These are phyloP conservation scores for Paspalum vaginatum DNA, from an alignment of 176 grass and related monocot species.

Conservation along the genomic window DNA sequence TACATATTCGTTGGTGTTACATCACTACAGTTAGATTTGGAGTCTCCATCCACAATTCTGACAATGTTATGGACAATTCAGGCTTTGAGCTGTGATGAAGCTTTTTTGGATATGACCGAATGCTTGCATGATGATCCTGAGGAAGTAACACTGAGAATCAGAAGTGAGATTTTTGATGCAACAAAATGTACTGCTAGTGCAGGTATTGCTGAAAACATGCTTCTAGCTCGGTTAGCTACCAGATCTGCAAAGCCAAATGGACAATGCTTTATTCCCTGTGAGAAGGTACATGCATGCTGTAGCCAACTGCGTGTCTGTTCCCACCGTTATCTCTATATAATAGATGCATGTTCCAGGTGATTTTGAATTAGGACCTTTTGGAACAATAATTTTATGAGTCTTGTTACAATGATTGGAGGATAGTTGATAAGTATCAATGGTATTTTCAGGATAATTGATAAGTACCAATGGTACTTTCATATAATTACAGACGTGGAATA, in stretches of 20 bases:
- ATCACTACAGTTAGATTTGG: background rate
- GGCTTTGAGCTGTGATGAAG: constrained; percentile 98
- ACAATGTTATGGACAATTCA: constrained; percentile 53
- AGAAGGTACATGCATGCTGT: constrained; percentile 60
- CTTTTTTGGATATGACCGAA: constrained; percentile 84
- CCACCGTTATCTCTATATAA: constrained; percentile 16
- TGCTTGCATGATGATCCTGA: constrained; percentile 58
- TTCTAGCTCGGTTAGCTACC: constrained; percentile 86
- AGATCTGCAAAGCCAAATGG: constrained; percentile 95
- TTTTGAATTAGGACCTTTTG: constrained; percentile 31
- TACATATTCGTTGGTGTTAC: constrained; percentile 30
- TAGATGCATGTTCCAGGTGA: background rate
- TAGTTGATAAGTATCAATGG: too few species aligned
- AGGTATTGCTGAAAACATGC: constrained; percentile 89
- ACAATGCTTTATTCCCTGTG: constrained; percentile 72
- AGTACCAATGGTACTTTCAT: too few species aligned
- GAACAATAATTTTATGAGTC: constrained; percentile 10
- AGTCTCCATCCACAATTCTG: constrained; percentile 21
- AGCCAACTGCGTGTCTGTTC: background rate
- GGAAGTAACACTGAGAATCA: constrained; percentile 59
- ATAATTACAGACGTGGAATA: too few species aligned
- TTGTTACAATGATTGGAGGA: too few species aligned
- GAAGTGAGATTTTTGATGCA: constrained; percentile 72
- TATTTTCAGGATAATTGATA: too few species aligned
- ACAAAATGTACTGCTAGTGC: constrained; percentile 90